Evolutionary conservation across 2,329 filamentous ascomycete species (phyloP).

Genomic region (Xylariaceae sp.): DNA sequence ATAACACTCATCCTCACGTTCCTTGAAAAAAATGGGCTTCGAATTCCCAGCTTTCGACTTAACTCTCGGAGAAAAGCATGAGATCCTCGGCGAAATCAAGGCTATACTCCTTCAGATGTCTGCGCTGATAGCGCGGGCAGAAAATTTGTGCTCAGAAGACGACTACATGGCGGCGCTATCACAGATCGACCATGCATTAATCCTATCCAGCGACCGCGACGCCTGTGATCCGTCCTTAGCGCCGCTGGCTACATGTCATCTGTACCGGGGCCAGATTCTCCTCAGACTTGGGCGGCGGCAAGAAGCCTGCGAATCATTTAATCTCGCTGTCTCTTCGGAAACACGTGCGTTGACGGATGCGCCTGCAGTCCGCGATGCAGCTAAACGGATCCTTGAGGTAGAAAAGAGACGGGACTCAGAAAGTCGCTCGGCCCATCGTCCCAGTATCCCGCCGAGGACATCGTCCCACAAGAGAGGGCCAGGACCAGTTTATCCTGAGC

Average conservation of each 20-base stretch:
- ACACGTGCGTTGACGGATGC: slow-evolving; percentile 2
- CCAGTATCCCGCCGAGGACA: too few species aligned
- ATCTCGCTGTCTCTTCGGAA: slow-evolving; percentile 4
- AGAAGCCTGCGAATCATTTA: slow-evolving; percentile 19
- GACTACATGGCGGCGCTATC: slow-evolving; percentile 12
- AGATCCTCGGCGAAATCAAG: slow-evolving; percentile 11
- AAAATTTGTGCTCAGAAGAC: neutral
- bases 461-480: too few species aligned
- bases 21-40: slow-evolving; percentile 6
- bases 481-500: too few species aligned
- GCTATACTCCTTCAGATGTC: slow-evolving; percentile 6
- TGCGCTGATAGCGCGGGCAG: slow-evolving; percentile 8
- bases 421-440: too few species aligned
- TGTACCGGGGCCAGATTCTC: slow-evolving; percentile 21
- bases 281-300: slow-evolving; percentile 8
- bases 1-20: neutral
- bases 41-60: slow-evolving; percentile 19
- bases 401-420: neutral
- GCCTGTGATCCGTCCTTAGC: slow-evolving; percentile 21
- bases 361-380: slow-evolving; percentile 5
- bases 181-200: slow-evolving; percentile 15
- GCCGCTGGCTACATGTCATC: slow-evolving; percentile 22
- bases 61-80: slow-evolving; percentile 14
- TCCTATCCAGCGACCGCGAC: slow-evolving; percentile 18
- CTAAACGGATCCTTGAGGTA: neutral